These are phyloP conservation scores for Nakazawaea ambrosiae DNA, from an alignment of 805 yeast species.

Conservation along the genomic window DNA sequence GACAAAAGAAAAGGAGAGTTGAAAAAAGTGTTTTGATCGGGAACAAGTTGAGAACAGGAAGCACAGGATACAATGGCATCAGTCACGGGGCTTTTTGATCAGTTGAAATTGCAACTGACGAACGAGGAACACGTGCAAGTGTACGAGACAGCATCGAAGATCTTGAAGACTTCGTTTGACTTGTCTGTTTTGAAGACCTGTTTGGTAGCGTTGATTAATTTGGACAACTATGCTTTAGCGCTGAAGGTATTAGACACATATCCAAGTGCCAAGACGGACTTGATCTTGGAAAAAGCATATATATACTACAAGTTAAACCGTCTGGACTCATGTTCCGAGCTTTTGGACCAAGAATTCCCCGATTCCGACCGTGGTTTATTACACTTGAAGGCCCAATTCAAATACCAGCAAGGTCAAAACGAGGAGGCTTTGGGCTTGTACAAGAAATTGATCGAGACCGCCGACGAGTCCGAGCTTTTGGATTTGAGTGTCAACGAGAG, in stretches of 20 bases:
- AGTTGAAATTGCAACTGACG: conserved; percentile 27
- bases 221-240: conserved; percentile 50
- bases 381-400: conserved; percentile 47
- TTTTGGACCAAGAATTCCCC: conserved; percentile 12
- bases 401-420: conserved; percentile 40
- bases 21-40: too few relatives aligned
- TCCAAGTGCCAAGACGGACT: conserved; percentile 28
- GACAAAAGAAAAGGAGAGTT: too few relatives aligned
- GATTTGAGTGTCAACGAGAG: conserved; percentile 62
- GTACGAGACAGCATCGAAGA: conserved; percentile 21
- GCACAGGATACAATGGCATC: conserved; percentile 22
- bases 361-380: conserved; percentile 29
- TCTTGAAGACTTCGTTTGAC: conserved; percentile 22
- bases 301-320: conserved; percentile 46
- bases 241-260: conserved; percentile 29
- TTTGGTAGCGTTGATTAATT: conserved; percentile 51
- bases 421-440: conserved; percentile 41
- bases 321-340: conserved; percentile 18
- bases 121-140: conserved; percentile 29
- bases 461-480: conserved; percentile 33
- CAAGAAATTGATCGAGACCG: conserved; percentile 26
- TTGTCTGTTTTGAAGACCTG: conserved; percentile 30
- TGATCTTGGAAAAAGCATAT: conserved; percentile 49
- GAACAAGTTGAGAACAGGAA: too few relatives aligned
- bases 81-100: conserved; percentile 25